Evolutionary conservation across 2,329 filamentous ascomycete species (phyloP).

Genomic region (Phyllosticta ampelicida): DNA sequence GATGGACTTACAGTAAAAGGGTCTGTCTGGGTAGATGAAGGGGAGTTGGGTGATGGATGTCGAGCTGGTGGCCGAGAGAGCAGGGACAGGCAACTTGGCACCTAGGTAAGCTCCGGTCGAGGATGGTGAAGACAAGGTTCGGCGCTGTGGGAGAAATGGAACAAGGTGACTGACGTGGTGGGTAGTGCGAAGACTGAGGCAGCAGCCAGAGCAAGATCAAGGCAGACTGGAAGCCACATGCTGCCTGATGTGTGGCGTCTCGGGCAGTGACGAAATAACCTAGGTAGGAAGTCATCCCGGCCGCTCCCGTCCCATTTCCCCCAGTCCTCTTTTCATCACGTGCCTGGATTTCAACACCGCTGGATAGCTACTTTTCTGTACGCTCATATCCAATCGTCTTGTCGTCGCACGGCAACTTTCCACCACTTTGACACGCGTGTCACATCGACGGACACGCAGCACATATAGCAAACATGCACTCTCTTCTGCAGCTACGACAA

Average conservation of each 20-base stretch:
- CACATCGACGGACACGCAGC: neutral
- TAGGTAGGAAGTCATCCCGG: constrained; percentile 7
- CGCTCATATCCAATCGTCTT: neutral
- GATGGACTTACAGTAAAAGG: constrained; percentile 20
- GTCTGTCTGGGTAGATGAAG: neutral
- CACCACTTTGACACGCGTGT: neutral
- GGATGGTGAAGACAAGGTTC: neutral
- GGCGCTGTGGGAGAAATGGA: constrained; percentile 1
- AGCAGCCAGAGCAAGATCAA: constrained; percentile 5
- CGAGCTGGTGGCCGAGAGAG: neutral
- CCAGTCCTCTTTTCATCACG: neutral
- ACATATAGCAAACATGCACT: neutral
- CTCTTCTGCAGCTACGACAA: constrained; percentile 12
- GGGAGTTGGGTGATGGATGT: neutral
- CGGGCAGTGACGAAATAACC: constrained; percentile 9
- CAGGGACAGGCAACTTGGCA: neutral
- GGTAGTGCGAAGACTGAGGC: neutral
- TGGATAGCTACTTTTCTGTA: too few relatives aligned
- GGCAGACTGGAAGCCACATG: neutral
- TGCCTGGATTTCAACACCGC: neutral
- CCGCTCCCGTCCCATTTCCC: neutral
- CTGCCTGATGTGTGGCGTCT: neutral
- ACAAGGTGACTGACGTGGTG: constrained; percentile 6
- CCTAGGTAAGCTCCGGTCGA: neutral
- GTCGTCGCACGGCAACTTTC: neutral